Base-by-base conservation (phyloP, 2,329 filamentous ascomycete genomes). In the Penicillium freii region DNA sequence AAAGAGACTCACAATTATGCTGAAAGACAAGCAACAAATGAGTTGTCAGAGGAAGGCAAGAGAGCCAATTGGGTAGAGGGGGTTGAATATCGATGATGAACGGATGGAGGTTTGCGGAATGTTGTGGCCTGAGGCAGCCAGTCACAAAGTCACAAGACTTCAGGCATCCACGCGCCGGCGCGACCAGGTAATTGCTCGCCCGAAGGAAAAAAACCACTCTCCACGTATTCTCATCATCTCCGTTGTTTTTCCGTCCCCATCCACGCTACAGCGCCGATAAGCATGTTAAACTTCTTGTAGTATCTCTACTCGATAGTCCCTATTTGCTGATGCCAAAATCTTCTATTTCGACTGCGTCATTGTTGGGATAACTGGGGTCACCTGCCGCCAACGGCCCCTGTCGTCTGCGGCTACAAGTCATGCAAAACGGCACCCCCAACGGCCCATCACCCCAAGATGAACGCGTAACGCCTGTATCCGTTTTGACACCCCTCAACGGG, bases 311-410 rank as follows among this genome's bases (percentile, higher is more conserved):
- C 65, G 60, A 62, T 67, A 53, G 57, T 47, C 64, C 60, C 73
- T 75, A 75, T 69, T 66, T 62, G 69, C 73, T 78, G 75, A 78
- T 76, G 72, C 66, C 65, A 70, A 65, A 71, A 70, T 73, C 60
- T 58, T 59, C 62, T 60, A 59, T 58, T 70, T 64, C 69, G 53
- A 73, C 69, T 60, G 66, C 66, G 71, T 72, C 68, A 68, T 74
- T 73, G 72, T 73, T 73, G 72, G 71, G 74, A 77, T 75, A 77
- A 71, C 74, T 74, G 75, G 75, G 75, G 75, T 77, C 72, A 73
- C 64, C 67, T 71, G 67, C 62, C 45, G 59, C 55, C 71, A 64
- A 73, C 63, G 71, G 72, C 75, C 75, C 74, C 74, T 75, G 72
- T 74, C 71, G 60, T 73, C 66, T 64, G 68, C 69, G 68, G 67